Evolutionary conservation across 441 rosid species (phyloP).

Genomic region (Aleurites moluccanus): DNA sequence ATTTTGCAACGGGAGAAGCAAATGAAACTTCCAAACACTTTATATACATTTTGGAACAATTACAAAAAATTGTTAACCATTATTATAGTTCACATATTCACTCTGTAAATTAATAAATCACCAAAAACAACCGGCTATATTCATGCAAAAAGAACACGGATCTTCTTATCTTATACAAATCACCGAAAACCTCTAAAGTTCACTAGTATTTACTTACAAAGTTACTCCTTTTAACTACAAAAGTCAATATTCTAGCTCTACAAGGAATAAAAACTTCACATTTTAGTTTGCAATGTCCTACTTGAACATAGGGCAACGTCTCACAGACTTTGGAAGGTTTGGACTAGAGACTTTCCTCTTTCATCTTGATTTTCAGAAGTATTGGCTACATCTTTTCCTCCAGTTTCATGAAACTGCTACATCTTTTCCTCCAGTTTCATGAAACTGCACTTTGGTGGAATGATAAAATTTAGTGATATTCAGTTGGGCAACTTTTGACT

Average conservation of each 20-base stretch:
- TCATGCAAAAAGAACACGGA: background rate
- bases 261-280: background rate
- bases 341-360: conserved; percentile 50
- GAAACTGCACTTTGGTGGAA: conserved; percentile 45
- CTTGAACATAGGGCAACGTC: conserved; percentile 74
- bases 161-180: background rate
- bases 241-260: background rate
- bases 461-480: conserved; percentile 75
- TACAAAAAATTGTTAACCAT: background rate
- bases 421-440: conserved; percentile 27
- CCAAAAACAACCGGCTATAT: background rate
- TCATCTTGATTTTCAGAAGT: conserved; percentile 26
- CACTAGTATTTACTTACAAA: conserved; percentile 3
- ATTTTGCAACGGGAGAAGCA: background rate
- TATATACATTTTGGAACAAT: background rate
- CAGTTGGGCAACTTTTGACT: conserved; percentile 52
- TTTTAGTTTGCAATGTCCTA: conserved; percentile 22
- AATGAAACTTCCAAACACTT: background rate
- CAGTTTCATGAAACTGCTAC: conserved; percentile 22
- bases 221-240: conserved; percentile 1
- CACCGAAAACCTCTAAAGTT: conserved; percentile 4
- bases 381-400: conserved; percentile 27
- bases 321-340: conserved; percentile 60
- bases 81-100: too few species aligned
- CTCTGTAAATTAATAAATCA: background rate